phyloP scores from a whole-genome alignment of 2,329 filamentous ascomycete species.

The Cordyceps cicadae region DNA sequence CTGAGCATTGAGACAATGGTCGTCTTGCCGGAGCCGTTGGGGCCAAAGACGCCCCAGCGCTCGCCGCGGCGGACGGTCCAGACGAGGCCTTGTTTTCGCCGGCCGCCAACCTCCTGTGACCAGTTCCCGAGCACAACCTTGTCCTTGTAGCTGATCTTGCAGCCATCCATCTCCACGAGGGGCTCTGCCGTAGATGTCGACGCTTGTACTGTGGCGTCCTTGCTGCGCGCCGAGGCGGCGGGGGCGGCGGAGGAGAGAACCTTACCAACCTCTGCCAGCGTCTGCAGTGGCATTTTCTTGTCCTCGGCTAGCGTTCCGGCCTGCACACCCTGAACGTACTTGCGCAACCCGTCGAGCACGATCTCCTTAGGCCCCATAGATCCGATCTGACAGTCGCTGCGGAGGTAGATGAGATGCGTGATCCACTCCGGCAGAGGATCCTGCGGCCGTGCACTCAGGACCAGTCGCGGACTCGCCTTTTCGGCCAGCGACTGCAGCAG shows the following conservation, averaged over 20 bases:
- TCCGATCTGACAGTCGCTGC: slow-evolving; percentile 56
- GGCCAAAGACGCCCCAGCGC: slow-evolving; percentile 86
- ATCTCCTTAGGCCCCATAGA: slow-evolving; percentile 56
- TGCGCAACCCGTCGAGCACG: slow-evolving; percentile 48
- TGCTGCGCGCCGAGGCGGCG: slow-evolving; percentile 7
- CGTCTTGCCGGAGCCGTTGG: slow-evolving; percentile 93
- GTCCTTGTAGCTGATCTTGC: slow-evolving; percentile 69
- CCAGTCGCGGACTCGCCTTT: slow-evolving; percentile 58
- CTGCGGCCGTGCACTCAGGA: slow-evolving; percentile 74
- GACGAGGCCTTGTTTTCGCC: slow-evolving; percentile 54
- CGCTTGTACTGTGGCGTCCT: slow-evolving; percentile 13
- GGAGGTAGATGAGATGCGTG: slow-evolving; percentile 69
- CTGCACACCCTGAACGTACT: slow-evolving; percentile 40
- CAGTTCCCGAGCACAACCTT: slow-evolving; percentile 76
- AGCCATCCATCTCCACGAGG: slow-evolving; percentile 80
- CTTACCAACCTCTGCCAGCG: slow-evolving; percentile 42
- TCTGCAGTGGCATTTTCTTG: slow-evolving; percentile 38
- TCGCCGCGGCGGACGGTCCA: slow-evolving; percentile 81
- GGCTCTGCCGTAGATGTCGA: slow-evolving; percentile 46
- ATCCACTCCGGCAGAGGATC: slow-evolving; percentile 87
- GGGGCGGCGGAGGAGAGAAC: slow-evolving; percentile 24
- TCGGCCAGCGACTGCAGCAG: slow-evolving; percentile 62
- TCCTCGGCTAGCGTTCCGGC: slow-evolving; percentile 37
- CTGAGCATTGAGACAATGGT: slow-evolving; percentile 87
- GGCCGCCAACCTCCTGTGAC: slow-evolving; percentile 46